These are phyloP conservation scores for Russula sp. DNA, from an alignment of 768 basidiomycete species.

Conservation along the genomic window DNA sequence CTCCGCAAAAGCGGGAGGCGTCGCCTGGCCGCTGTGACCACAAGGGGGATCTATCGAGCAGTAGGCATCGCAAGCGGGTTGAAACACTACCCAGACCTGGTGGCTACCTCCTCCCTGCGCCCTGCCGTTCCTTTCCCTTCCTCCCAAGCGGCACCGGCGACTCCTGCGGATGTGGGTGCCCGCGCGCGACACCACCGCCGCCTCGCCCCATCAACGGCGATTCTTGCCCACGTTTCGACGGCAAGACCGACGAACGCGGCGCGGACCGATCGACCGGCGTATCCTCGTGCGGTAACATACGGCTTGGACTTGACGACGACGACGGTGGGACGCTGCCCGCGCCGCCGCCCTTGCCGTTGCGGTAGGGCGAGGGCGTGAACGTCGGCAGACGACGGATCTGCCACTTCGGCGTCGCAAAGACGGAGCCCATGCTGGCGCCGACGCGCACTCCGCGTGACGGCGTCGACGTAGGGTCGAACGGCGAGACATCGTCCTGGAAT, in stretches of 20 bases:
- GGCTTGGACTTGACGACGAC: constrained; percentile 3
- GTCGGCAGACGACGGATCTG: constrained; percentile 6
- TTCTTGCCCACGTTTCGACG: constrained; percentile 12
- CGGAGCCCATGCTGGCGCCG: constrained; percentile 12
- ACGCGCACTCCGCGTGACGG: constrained; percentile 66
- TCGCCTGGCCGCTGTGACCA: too few relatives aligned
- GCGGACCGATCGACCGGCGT: constrained; percentile 16
- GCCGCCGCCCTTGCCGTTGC: background rate
- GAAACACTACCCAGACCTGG: too few relatives aligned
- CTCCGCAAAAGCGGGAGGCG: too few relatives aligned
- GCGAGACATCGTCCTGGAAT: constrained; percentile 42
- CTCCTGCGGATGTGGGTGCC: background rate
- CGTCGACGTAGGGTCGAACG: constrained; percentile 75
- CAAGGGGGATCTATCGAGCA: too few relatives aligned
- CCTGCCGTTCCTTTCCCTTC: constrained; percentile 20
- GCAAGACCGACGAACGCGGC: constrained; percentile 2
- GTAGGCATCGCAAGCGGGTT: too few relatives aligned
- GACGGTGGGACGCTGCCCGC: background rate
- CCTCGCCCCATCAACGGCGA: constrained; percentile 9
- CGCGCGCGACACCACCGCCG: background rate
- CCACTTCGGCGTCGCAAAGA: constrained; percentile 23
- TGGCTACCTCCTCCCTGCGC: constrained; percentile 3
- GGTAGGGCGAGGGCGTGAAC: constrained; percentile 7
- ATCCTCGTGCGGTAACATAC: constrained; percentile 8
- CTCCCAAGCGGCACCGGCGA: constrained; percentile 15